phyloP scores from a whole-genome alignment of 495 filamentous ascomycete genomes.

The Trichocladium uniseriatum region DNA sequence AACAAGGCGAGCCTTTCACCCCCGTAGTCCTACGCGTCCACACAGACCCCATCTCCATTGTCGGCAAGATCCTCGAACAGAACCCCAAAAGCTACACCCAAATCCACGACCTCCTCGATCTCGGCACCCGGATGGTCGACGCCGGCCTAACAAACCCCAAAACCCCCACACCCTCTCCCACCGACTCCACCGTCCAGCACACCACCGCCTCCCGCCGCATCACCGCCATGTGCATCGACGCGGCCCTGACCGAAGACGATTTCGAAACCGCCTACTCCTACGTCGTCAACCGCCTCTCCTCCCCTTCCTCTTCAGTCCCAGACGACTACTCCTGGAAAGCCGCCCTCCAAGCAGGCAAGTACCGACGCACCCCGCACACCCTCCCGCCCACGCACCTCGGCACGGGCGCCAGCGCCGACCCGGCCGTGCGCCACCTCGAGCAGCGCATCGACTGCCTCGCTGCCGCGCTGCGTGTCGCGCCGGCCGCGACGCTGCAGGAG shows the following conservation, averaged over 20 bases:
- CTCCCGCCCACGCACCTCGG: slow-evolving; percentile 43
- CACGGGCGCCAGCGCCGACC: slow-evolving; percentile 39
- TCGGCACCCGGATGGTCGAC: slow-evolving; percentile 66
- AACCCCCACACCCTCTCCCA: slow-evolving; percentile 17
- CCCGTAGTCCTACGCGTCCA: slow-evolving; percentile 85
- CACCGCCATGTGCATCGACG: slow-evolving; percentile 79
- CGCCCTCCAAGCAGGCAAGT: slow-evolving; percentile 78
- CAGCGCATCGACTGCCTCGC: slow-evolving; percentile 89
- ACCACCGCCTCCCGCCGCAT: slow-evolving; percentile 54
- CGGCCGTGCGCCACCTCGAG: slow-evolving; percentile 56
- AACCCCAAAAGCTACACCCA: slow-evolving; percentile 80
- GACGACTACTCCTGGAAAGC: slow-evolving; percentile 91
- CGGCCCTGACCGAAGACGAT: slow-evolving; percentile 76
- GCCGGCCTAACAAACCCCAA: slow-evolving; percentile 48
- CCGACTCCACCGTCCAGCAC: slow-evolving; percentile 24
- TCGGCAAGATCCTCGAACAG: slow-evolving; percentile 79
- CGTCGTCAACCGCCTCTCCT: slow-evolving; percentile 57
- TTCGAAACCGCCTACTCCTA: slow-evolving; percentile 98
- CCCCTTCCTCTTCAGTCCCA: slow-evolving; percentile 16
- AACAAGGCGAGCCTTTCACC: slow-evolving; percentile 85
- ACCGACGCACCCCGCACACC: slow-evolving; percentile 46
- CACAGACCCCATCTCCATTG: slow-evolving; percentile 70
- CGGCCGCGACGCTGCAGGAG: slow-evolving; percentile 67
- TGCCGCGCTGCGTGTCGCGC: slow-evolving; percentile 71
- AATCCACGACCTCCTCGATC: slow-evolving; percentile 71